A percentile compares a stretch with the other conserved stretches of the same genome.
These are phyloP conservation scores for Salpingoeca rosetta DNA, from an alignment of 78 protist genomes.

Conservation along the genomic window DNA sequence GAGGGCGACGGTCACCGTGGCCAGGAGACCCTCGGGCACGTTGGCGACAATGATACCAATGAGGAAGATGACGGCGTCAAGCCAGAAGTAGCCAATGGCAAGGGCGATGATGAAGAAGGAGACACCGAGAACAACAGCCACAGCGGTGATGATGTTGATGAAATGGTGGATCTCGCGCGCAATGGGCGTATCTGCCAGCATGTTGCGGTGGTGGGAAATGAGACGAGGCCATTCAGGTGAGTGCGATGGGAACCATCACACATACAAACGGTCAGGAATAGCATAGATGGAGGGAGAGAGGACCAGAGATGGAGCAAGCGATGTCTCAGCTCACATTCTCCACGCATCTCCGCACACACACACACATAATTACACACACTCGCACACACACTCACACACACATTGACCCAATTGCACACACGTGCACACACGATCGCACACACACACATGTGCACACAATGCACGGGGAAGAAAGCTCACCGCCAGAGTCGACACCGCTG, in stretches of 20 bases:
- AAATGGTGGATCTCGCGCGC: conserved; percentile 70
- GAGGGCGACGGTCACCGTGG: conserved; percentile 76
- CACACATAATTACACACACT: neutral
- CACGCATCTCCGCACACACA: too few species aligned
- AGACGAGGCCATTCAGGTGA: too few species aligned
- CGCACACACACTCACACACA: neutral
- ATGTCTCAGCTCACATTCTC: too few species aligned
- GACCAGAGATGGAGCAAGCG: too few species aligned
- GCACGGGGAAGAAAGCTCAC: too few species aligned
- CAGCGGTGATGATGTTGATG: conserved; percentile 51
- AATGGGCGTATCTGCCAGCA: conserved; percentile 57
- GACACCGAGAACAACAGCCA: conserved; percentile 62
- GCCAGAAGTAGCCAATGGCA: conserved; percentile 22
- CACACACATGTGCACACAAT: too few species aligned
- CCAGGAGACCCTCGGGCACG: conserved; percentile 92
- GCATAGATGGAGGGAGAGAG: too few species aligned
- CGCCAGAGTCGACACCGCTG: neutral
- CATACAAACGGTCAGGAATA: neutral
- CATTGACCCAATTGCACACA: neutral
- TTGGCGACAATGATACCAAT: conserved; percentile 62
- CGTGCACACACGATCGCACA: neutral
- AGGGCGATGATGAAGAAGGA: conserved; percentile 29
- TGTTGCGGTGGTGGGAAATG: neutral
- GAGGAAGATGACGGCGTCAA: conserved; percentile 17
- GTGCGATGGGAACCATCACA: neutral